These are phyloP conservation scores for Podaxis rugospora DNA, from an alignment of 768 basidiomycete species.

Conservation along the genomic window DNA sequence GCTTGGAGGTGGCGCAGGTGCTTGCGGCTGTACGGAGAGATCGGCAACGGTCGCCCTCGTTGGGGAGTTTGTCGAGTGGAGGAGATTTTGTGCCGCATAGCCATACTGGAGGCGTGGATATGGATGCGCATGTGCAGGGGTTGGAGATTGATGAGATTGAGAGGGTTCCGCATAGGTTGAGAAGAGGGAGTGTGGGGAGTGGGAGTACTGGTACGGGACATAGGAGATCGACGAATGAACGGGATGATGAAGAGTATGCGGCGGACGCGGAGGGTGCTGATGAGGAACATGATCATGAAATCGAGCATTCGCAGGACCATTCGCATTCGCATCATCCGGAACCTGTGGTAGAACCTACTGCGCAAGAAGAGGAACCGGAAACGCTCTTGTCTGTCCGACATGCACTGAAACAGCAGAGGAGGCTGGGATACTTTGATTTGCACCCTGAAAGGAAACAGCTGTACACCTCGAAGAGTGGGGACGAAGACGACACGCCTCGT, in stretches of 20 bases:
- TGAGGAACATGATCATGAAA: background rate
- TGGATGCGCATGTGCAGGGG: constrained; percentile 47
- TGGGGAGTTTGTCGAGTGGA: constrained; percentile 23
- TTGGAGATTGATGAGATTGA: constrained; percentile 32
- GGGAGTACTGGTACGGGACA: constrained; percentile 21
- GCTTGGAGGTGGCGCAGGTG: constrained; percentile 69
- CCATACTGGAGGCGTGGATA: constrained; percentile 26
- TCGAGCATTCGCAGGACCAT: background rate
- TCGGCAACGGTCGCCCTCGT: constrained; percentile 27
- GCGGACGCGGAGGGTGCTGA: constrained; percentile 5
- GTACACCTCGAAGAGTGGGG: constrained; percentile 17
- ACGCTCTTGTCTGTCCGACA: constrained; percentile 23
- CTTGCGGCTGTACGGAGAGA: constrained; percentile 45
- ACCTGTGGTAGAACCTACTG: background rate
- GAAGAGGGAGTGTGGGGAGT: constrained; percentile 21
- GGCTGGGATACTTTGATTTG: constrained; percentile 72
- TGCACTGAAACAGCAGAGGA: constrained; percentile 32
- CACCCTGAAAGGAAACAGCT: constrained; percentile 66
- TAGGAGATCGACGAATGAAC: constrained; percentile 22
- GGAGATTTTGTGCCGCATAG: constrained; percentile 23
- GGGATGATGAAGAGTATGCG: constrained; percentile 18
- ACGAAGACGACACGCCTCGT: constrained; percentile 20
- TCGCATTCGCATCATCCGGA: constrained; percentile 6
- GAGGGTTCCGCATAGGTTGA: constrained; percentile 29
- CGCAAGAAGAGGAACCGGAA: constrained; percentile 14